Conservation (phyloP, 2,329 filamentous ascomycete genomes). For the Cordyceps cateniannulata region DNA sequence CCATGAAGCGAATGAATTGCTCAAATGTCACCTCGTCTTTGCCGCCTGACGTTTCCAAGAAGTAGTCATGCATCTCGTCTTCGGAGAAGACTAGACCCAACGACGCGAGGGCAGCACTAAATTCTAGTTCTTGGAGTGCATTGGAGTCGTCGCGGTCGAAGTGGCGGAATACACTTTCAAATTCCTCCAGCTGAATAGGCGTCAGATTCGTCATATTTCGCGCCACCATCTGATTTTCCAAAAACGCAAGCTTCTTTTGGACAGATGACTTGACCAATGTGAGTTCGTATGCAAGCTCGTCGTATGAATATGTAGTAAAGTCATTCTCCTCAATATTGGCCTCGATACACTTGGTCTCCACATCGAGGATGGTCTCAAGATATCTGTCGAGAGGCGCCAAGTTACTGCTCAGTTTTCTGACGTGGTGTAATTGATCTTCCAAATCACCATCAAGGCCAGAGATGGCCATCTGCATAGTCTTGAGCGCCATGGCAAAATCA, state of each 20-base stretch:
- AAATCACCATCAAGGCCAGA: constrained; percentile 96
- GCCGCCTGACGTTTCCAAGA: constrained; percentile 76
- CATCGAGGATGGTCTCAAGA: constrained; percentile 74
- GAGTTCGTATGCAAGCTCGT: constrained; percentile 91
- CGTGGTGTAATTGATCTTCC: constrained; percentile 87
- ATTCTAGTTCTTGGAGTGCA: constrained; percentile 85
- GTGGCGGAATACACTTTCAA: constrained; percentile 96
- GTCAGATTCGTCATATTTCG: constrained; percentile 98
- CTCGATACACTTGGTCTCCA: constrained; percentile 86
- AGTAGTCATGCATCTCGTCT: constrained; percentile 96
- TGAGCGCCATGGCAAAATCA: constrained; percentile 90
- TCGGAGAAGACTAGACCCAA: constrained; percentile 94
- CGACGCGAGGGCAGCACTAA: constrained; percentile 91
- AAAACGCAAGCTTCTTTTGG: constrained; percentile 90
- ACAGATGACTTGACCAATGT: constrained; percentile 86
- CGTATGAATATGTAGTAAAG: constrained; percentile 98
- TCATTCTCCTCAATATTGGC: constrained; percentile 99
- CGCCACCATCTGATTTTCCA: constrained; percentile 98
- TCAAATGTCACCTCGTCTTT: constrained; percentile 85
- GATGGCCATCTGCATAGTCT: constrained; percentile 89
- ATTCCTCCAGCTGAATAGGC: constrained; percentile 96
- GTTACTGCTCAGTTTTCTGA: constrained; percentile 76
- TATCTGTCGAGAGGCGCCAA: constrained; percentile 87
- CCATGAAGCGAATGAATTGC: constrained; percentile 99
- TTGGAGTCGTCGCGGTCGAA: constrained; percentile 94